phyloP scores from a whole-genome alignment of 805 yeast genomes.

The Metschnikowia noctiluminum region DNA sequence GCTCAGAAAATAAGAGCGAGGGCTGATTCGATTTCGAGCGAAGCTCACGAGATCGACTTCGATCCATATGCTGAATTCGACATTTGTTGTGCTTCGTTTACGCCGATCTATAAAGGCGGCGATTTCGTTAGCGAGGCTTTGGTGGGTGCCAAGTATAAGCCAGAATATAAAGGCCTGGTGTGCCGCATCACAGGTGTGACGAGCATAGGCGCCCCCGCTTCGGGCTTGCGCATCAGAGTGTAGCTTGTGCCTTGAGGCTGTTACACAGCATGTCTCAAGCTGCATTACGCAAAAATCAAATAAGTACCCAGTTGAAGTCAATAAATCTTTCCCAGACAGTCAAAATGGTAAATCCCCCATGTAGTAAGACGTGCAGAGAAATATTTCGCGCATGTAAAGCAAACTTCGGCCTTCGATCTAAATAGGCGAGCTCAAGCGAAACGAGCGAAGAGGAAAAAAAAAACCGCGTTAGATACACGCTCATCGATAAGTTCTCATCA shows the following conservation, averaged over 20 bases:
- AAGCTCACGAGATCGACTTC: slow-evolving; percentile 86
- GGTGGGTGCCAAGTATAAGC: slow-evolving; percentile 85
- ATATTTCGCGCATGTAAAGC: too few species aligned
- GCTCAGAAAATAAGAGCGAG: slow-evolving; percentile 78
- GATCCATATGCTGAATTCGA: slow-evolving; percentile 91
- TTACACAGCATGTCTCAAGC: too few species aligned
- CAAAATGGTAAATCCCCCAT: too few species aligned
- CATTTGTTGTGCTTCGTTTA: slow-evolving; percentile 79
- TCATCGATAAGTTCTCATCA: not conserved
- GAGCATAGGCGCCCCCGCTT: slow-evolving; percentile 83
- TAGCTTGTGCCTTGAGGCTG: not conserved
- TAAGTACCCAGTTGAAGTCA: too few species aligned
- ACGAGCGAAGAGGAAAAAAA: not conserved
- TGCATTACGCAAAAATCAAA: too few species aligned
- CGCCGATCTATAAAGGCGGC: slow-evolving; percentile 83
- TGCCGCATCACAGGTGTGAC: slow-evolving; percentile 77
- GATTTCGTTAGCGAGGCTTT: slow-evolving; percentile 72
- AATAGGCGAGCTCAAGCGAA: not conserved
- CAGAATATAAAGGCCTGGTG: slow-evolving; percentile 70
- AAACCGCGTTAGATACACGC: not conserved
- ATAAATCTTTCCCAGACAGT: too few species aligned
- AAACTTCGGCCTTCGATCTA: not conserved
- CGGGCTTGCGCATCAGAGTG: slow-evolving; percentile 69
- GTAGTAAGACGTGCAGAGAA: too few species aligned
- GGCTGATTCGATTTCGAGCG: slow-evolving; percentile 77